phyloP scores from a whole-genome alignment of 257 asterid genomes.

The Solanum ossicruentum region DNA sequence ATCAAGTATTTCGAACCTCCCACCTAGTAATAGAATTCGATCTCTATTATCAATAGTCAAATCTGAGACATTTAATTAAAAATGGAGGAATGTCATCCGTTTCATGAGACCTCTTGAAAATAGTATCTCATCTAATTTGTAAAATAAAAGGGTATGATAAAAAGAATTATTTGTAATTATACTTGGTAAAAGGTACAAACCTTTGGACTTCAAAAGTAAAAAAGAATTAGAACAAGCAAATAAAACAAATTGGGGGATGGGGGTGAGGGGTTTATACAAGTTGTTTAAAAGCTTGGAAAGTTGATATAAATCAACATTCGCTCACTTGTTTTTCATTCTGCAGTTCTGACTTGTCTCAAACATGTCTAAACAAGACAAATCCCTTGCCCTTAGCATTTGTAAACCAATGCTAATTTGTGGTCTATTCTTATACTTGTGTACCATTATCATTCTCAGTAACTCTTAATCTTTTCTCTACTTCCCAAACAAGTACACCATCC shows the following conservation, averaged over 20 bases:
- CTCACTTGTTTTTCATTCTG: neutral
- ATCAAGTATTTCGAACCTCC: neutral
- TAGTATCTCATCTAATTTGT: neutral
- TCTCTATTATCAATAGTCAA: neutral
- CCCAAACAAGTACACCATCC: neutral
- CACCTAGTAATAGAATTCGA: no score
- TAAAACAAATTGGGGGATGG: neutral
- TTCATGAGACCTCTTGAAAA: neutral
- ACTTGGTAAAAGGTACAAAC: neutral
- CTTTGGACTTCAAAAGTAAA: neutral
- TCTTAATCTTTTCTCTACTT: neutral
- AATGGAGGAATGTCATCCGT: neutral
- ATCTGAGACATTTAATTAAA: neutral
- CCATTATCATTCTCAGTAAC: neutral
- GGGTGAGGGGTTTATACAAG: no score
- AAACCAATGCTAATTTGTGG: neutral
- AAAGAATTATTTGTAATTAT: neutral
- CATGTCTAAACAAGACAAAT: neutral
- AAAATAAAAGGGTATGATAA: neutral
- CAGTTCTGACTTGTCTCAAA: neutral
- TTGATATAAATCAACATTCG: neutral
- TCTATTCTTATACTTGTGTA: neutral
- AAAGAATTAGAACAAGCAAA: neutral
- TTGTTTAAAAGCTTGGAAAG: neutral
- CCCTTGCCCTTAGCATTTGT: neutral